A percentile compares a stretch with the other conserved stretches of the same genome.
phyloP scores from a whole-genome alignment of 192 early-diverging fungal genomes.

The Linnemannia elongata region DNA sequence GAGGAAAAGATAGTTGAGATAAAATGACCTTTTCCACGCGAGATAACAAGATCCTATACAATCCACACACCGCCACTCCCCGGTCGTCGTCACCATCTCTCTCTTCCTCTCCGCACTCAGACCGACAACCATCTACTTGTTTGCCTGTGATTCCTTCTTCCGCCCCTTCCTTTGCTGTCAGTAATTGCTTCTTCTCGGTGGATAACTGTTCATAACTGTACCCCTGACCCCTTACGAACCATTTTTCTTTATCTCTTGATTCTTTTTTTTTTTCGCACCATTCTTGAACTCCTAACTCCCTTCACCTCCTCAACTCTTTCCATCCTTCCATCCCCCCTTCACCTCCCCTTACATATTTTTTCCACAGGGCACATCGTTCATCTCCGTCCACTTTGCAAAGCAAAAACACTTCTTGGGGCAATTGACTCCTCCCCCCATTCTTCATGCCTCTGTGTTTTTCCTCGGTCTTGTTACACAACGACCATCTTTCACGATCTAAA shows the following conservation, averaged over 20 bases:
- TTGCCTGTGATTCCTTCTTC: not conserved
- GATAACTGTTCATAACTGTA: not conserved
- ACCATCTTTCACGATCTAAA: too few species aligned
- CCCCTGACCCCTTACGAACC: not conserved
- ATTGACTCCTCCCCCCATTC: too few species aligned
- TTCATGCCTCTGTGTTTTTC: too few species aligned
- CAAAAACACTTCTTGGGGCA: too few species aligned
- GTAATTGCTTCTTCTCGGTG: not conserved
- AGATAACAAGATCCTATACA: not conserved
- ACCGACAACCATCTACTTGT: not conserved
- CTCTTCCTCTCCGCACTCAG: slow-evolving; percentile 7
- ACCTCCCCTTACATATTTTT: too few species aligned
- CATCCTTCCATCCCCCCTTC: too few species aligned
- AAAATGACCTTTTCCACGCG: not conserved
- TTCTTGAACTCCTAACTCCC: too few species aligned
- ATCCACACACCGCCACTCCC: not conserved
- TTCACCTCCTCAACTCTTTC: too few species aligned
- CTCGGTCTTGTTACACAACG: too few species aligned
- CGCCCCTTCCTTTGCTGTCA: not conserved
- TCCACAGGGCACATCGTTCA: too few species aligned
- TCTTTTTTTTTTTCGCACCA: not conserved
- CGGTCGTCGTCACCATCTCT: not conserved
- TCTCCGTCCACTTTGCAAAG: too few species aligned
- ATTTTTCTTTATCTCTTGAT: not conserved
- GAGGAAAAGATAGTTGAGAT: not conserved